Conservation (phyloP, 345 rosid species). For the Kandelia obovata region DNA sequence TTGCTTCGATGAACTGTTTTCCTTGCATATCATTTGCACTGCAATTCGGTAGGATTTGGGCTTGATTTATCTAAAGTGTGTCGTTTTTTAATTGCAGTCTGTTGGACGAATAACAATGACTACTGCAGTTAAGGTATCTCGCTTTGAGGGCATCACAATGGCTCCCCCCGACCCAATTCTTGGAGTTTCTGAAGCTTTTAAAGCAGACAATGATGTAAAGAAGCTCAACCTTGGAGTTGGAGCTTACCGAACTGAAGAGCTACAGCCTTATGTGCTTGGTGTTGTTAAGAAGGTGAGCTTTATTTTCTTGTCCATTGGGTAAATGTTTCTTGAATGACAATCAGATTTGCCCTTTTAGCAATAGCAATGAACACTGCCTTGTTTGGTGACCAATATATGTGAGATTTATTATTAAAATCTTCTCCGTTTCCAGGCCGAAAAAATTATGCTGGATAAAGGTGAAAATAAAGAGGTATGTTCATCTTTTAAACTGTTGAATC, state of each 20-base stretch:
- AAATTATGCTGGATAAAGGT: slow-evolving; percentile 81
- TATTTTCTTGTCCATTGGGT: slow-evolving; percentile 3
- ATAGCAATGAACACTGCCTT: slow-evolving; percentile 2
- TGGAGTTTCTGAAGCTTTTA: slow-evolving; percentile 95
- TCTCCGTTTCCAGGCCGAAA: slow-evolving; percentile 61
- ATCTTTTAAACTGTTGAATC: slow-evolving; percentile 12
- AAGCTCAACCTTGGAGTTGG: slow-evolving; percentile 99
- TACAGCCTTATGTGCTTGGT: slow-evolving; percentile 88
- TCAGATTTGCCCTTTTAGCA: background rate
- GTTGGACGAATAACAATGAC: slow-evolving; percentile 61
- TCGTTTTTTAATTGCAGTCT: slow-evolving; percentile 45
- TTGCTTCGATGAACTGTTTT: background rate
- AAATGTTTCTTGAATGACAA: slow-evolving; percentile 3
- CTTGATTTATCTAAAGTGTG: background rate
- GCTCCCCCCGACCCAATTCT: slow-evolving; percentile 99
- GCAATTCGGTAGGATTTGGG: background rate
- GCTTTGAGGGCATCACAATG: slow-evolving; percentile 80
- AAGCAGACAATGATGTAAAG: slow-evolving; percentile 64
- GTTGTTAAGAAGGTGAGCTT: slow-evolving; percentile 84
- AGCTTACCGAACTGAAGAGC: slow-evolving; percentile 90
- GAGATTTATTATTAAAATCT: slow-evolving; percentile 4
- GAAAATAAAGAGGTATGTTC: slow-evolving; percentile 87
- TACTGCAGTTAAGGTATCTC: slow-evolving; percentile 60
- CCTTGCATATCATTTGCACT: background rate
- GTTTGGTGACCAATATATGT: background rate